Conservation (phyloP, 2,329 filamentous ascomycete genomes). For the Botrytis sinoallii region DNA sequence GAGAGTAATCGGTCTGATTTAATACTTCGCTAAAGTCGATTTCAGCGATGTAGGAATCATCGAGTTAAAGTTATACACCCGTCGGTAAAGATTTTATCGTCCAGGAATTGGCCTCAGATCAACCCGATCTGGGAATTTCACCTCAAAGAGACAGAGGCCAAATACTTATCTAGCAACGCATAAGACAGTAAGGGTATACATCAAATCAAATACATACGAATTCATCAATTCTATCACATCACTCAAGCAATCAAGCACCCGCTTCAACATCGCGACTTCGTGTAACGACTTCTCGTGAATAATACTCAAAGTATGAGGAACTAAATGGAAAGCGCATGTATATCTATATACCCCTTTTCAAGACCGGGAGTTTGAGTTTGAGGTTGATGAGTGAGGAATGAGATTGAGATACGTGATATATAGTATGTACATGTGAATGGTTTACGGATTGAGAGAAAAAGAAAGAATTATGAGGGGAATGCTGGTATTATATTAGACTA, state of each 20-base stretch:
- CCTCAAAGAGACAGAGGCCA: too few relatives aligned
- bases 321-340: not conserved
- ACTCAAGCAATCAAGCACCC: not conserved
- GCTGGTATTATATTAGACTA: too few relatives aligned
- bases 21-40: not conserved
- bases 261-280: not conserved
- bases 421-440: not conserved
- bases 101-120: not conserved
- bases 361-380: not conserved
- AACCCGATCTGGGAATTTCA: not conserved
- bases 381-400: not conserved
- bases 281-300: fast-evolving
- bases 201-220: not conserved
- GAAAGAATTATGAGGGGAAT: too few relatives aligned
- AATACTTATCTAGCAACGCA: too few relatives aligned
- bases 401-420: not conserved
- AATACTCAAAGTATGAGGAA: not conserved
- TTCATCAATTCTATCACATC: not conserved
- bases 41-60: not conserved
- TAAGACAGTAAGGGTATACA: too few relatives aligned
- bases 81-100: not conserved
- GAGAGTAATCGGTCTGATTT: not conserved
- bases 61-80: too few relatives aligned
- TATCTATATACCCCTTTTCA: not conserved
- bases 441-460: not conserved